A percentile compares a stretch with the other conserved stretches of the same genome.
These are phyloP conservation scores for Acer yangbiense DNA, from an alignment of 345 rosid species.

Conservation along the genomic window DNA sequence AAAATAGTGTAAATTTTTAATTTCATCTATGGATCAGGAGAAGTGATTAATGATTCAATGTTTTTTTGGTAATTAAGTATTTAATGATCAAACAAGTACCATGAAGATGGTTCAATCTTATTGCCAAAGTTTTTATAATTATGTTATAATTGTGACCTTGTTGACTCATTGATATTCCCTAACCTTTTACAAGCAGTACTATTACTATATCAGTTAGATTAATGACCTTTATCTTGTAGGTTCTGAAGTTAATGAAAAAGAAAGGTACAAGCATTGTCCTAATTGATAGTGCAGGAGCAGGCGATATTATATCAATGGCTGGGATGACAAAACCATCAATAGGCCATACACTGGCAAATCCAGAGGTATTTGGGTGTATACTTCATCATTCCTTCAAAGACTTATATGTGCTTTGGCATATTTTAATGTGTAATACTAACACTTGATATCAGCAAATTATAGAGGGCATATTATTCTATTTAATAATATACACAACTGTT, in stretches of 20 bases:
- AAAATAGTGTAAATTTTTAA: neutral
- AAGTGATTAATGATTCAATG: neutral
- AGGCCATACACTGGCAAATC: slow-evolving; percentile 87
- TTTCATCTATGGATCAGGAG: neutral
- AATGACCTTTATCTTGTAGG: slow-evolving; percentile 47
- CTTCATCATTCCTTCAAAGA: slow-evolving; percentile 2
- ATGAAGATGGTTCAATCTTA: neutral
- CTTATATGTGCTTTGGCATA: neutral
- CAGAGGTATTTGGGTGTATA: slow-evolving; percentile 53
- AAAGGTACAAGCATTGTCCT: slow-evolving; percentile 82
- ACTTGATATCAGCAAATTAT: neutral
- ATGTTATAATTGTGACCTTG: neutral
- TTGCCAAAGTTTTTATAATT: neutral
- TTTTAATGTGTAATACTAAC: neutral
- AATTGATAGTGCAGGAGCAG: slow-evolving; percentile 91
- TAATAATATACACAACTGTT: neutral
- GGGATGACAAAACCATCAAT: slow-evolving; percentile 85
- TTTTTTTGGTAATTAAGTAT: neutral
- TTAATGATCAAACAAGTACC: neutral
- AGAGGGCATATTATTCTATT: neutral
- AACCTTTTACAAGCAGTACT: neutral
- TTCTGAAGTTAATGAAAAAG: slow-evolving; percentile 95
- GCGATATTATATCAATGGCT: slow-evolving; percentile 92
- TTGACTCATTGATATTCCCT: neutral
- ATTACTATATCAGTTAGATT: slow-evolving; percentile 8